Percentiles rank a stretch among this genome's conserved stretches.
Conservation (phyloP, 2,329 filamentous ascomycete species). For the Colletotrichum sp. region DNA sequence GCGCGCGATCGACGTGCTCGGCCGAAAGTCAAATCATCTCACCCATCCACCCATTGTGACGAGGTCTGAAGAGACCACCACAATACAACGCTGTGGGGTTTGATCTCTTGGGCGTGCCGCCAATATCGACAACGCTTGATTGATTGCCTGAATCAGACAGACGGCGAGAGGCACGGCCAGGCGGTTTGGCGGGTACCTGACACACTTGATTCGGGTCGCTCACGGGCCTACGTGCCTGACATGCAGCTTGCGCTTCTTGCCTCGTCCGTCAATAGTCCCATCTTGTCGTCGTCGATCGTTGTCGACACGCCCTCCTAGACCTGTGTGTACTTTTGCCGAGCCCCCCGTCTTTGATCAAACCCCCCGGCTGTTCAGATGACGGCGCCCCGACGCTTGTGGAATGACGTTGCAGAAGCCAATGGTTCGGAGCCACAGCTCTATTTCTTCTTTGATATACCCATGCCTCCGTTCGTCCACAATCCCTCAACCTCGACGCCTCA, state of each 20-base stretch:
- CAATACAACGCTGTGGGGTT: neutral
- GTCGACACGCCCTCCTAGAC: neutral
- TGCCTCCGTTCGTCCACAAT: neutral
- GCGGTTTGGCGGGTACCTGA: neutral
- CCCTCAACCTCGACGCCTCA: neutral
- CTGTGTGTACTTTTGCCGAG: neutral
- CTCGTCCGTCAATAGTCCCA: neutral
- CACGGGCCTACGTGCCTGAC: neutral
- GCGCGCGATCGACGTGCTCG: neutral
- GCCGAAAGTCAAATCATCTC: neutral
- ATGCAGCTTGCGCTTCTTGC: neutral
- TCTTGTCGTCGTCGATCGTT: neutral
- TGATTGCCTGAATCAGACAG: neutral
- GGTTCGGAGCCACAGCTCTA: neutral
- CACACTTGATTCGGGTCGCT: neutral
- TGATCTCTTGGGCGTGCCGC: neutral
- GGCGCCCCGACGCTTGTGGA: neutral
- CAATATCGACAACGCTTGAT: neutral
- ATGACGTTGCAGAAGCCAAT: constrained; percentile 10
- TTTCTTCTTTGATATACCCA: neutral
- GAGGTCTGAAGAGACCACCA: neutral
- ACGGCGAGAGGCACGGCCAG: neutral
- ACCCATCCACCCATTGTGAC: neutral
- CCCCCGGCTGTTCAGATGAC: neutral
- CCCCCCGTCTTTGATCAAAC: neutral